These are phyloP conservation scores for Euphorbia schlechtendalii DNA, from an alignment of 441 rosid species.

Conservation along the genomic window DNA sequence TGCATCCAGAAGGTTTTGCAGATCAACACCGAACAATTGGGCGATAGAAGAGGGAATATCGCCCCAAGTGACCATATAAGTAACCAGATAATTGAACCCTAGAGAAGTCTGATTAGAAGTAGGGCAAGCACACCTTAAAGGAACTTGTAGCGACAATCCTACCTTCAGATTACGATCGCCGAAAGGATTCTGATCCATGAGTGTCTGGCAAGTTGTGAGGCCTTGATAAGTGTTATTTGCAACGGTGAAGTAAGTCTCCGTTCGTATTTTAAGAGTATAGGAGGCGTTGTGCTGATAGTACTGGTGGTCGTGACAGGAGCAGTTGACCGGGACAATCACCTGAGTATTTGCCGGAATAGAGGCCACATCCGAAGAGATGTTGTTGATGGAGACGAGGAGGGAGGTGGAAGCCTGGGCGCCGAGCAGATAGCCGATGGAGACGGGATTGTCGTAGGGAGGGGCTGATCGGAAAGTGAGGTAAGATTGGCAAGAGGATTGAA, in stretches of 20 bases:
- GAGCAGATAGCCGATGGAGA: constrained; percentile 28
- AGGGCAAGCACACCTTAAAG: constrained; percentile 86
- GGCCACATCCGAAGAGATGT: constrained; percentile 37
- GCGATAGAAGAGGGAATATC: constrained; percentile 45
- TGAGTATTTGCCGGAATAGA: constrained; percentile 29
- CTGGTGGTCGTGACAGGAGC: constrained; percentile 43
- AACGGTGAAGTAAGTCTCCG: constrained; percentile 44
- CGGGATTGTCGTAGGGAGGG: constrained; percentile 37
- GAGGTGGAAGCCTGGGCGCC: no score
- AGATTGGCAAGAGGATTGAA: constrained; percentile 42
- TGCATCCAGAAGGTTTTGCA: background rate
- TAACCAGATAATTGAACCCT: constrained; percentile 48
- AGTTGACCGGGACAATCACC: constrained; percentile 52
- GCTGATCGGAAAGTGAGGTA: constrained; percentile 72
- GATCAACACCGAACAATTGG: constrained; percentile 29
- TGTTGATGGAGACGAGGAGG: constrained; percentile 50
- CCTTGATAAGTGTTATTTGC: constrained; percentile 83
- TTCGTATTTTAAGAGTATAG: constrained; percentile 19
- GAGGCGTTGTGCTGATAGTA: constrained; percentile 69
- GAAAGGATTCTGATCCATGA: constrained; percentile 50
- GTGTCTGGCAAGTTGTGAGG: constrained; percentile 74
- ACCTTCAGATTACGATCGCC: constrained; percentile 17
- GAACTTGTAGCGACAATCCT: constrained; percentile 36
- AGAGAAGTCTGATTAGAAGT: constrained; percentile 42
- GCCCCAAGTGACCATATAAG: constrained; percentile 40